A percentile compares a stretch with the other conserved stretches of the same genome.
Conservation (phyloP, 1,284 basidiomycete genomes). For the Apiotrichum laibachii region DNA sequence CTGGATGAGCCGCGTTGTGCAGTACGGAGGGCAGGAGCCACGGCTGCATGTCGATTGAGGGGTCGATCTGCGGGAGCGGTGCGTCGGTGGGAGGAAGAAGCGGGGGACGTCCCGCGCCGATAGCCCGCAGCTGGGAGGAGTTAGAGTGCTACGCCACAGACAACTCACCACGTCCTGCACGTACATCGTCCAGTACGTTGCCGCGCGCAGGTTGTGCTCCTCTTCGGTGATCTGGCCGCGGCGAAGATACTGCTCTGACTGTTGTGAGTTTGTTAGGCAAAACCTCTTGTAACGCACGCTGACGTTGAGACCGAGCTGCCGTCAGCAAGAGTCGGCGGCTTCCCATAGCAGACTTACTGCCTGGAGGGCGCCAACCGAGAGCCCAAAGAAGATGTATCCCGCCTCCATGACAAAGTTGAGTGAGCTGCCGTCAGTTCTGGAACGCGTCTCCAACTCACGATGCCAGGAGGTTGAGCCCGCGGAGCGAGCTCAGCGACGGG, state of each 20-base stretch:
- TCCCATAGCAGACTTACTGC: not conserved
- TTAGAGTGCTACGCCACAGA: no score
- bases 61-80: constrained; percentile 16
- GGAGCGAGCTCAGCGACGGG: constrained; percentile 21
- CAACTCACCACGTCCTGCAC: constrained; percentile 14
- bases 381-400: constrained; percentile 25
- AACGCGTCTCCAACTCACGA: no score
- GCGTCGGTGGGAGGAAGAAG: constrained; percentile 12
- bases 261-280: no score
- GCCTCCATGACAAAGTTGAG: constrained; percentile 8
- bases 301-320: constrained; percentile 9
- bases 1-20: not conserved
- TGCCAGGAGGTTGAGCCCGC: constrained; percentile 21
- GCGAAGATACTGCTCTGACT: constrained; percentile 14
- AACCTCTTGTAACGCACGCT: no score
- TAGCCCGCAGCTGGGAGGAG: constrained; percentile 11
- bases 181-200: constrained; percentile 27
- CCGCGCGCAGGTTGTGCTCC: constrained; percentile 21
- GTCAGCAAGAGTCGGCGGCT: no score
- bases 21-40: constrained; percentile 9
- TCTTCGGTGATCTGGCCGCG: constrained; percentile 21
- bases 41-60: constrained; percentile 11
- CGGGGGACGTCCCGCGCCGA: constrained; percentile 25
- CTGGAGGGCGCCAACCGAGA: constrained; percentile 24
- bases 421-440: no score